A percentile compares a stretch with the other conserved stretches of the same genome.
Evolutionary conservation across 164 flowering plant species (phyloP).

Genomic region (Saururus chinensis): DNA sequence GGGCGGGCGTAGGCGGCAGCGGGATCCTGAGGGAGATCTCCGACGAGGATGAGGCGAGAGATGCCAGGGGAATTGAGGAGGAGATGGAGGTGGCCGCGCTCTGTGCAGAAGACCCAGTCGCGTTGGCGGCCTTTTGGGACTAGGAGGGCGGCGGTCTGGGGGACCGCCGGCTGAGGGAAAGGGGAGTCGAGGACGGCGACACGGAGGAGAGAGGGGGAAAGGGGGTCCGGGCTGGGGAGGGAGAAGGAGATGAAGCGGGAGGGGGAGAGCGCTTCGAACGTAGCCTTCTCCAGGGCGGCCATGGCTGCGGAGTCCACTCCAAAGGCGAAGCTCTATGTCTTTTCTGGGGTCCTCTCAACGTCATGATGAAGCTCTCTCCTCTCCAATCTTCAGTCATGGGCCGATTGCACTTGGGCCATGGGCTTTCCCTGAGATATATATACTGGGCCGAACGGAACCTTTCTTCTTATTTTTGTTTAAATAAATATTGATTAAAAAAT

Average conservation of each 20-base stretch:
- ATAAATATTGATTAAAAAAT: no score
- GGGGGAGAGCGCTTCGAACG: constrained; percentile 55
- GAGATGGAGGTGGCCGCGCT: constrained; percentile 64
- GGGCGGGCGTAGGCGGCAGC: not conserved
- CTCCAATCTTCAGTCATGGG: no score
- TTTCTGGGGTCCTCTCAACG: no score
- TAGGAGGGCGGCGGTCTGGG: constrained; percentile 54
- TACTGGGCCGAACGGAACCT: no score
- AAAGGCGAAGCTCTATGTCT: not conserved
- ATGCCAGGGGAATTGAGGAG: constrained; percentile 38
- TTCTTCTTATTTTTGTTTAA: no score
- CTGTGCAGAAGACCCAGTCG: constrained; percentile 82
- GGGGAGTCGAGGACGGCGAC: constrained; percentile 69
- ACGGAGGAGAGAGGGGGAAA: constrained; percentile 22
- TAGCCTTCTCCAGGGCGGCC: constrained; percentile 30
- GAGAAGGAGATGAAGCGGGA: constrained; percentile 70
- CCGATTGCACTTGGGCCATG: no score
- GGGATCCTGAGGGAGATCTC: constrained; percentile 17
- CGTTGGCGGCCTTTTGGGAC: constrained; percentile 63
- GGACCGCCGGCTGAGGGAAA: constrained; percentile 6
- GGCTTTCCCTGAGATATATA: no score
- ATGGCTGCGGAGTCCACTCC: no score
- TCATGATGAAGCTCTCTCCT: no score
- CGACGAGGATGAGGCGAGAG: constrained; percentile 36
- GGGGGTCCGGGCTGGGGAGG: constrained; percentile 34